A percentile compares a stretch with the other conserved stretches of the same genome.
phyloP scores from a whole-genome alignment of 495 filamentous ascomycete species.

The Schizothecium vesticola region DNA sequence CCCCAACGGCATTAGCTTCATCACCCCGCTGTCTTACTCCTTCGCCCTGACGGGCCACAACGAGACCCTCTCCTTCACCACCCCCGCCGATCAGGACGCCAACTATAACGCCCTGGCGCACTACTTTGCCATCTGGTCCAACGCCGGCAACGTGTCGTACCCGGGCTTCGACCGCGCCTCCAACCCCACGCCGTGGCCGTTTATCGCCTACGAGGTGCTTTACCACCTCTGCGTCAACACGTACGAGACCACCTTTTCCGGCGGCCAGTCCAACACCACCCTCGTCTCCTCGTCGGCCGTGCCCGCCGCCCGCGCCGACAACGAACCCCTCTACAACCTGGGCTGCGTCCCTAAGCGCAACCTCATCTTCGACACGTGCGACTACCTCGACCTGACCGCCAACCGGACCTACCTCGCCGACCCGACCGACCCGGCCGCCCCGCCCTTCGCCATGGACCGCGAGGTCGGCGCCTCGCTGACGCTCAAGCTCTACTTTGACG shows the following conservation, averaged over 20 bases:
- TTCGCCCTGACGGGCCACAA: not conserved
- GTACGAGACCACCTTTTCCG: not conserved
- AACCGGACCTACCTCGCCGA: conserved; percentile 3
- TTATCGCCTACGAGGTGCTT: conserved; percentile 2
- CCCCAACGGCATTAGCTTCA: conserved; percentile 4
- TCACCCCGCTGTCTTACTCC: not conserved
- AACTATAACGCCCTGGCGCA: not conserved
- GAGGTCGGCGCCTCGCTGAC: not conserved
- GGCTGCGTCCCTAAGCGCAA: not conserved
- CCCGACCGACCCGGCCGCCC: not conserved
- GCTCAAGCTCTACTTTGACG: not conserved
- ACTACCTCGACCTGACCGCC: not conserved
- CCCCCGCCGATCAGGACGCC: not conserved
- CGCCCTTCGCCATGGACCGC: not conserved
- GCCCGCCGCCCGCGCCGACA: not conserved
- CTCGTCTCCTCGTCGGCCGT: not conserved
- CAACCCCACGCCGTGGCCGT: not conserved
- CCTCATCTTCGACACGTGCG: not conserved
- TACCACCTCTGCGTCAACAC: conserved; percentile 13
- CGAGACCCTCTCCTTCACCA: not conserved
- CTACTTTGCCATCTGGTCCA: conserved; percentile 7
- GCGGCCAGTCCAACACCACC: conserved; percentile 1
- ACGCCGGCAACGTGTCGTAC: conserved; percentile 10
- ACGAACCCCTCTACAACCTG: conserved; percentile 6
- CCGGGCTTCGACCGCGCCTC: not conserved